phyloP scores from a whole-genome alignment of 1,139 yeast species.

The Yamadazyma dushanensis region DNA sequence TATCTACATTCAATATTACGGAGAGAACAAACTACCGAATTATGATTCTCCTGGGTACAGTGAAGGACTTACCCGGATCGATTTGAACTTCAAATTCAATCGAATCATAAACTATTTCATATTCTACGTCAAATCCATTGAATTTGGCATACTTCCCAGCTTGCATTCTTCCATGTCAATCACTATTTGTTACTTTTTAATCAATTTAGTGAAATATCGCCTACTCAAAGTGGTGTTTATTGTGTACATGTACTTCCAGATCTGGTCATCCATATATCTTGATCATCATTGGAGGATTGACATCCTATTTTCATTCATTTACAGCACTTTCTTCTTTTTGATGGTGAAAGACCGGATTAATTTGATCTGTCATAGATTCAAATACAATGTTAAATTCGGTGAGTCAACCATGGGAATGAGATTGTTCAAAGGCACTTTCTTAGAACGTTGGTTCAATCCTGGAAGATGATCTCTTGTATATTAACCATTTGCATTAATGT shows the following conservation, averaged over 20 bases:
- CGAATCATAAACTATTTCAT: constrained; percentile 51
- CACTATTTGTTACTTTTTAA: constrained; percentile 48
- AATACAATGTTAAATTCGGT: constrained; percentile 26
- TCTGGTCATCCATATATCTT: constrained; percentile 76
- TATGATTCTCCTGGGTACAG: constrained; percentile 69
- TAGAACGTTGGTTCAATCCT: constrained; percentile 56
- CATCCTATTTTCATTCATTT: constrained; percentile 39
- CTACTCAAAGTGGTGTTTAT: constrained; percentile 33
- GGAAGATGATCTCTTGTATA: too few species aligned
- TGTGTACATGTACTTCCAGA: constrained; percentile 50
- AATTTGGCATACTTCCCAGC: constrained; percentile 71
- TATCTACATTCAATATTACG: constrained; percentile 65
- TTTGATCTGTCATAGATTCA: constrained; percentile 32
- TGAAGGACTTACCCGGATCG: constrained; percentile 68
- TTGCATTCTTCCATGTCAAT: constrained; percentile 66
- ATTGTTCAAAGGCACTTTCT: constrained; percentile 46
- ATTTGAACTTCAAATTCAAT: constrained; percentile 61
- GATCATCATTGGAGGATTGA: constrained; percentile 74
- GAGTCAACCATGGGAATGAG: constrained; percentile 58
- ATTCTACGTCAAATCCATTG: constrained; percentile 66
- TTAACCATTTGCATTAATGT: too few species aligned
- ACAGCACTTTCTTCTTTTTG: constrained; percentile 19
- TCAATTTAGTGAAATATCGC: constrained; percentile 42
- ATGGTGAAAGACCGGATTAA: constrained; percentile 24
- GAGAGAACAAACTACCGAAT: constrained; percentile 51